A percentile compares a stretch with the other conserved stretches of the same genome.
These are phyloP conservation scores for Cicer yamashitae DNA, from an alignment of 306 rosid species.

Conservation along the genomic window DNA sequence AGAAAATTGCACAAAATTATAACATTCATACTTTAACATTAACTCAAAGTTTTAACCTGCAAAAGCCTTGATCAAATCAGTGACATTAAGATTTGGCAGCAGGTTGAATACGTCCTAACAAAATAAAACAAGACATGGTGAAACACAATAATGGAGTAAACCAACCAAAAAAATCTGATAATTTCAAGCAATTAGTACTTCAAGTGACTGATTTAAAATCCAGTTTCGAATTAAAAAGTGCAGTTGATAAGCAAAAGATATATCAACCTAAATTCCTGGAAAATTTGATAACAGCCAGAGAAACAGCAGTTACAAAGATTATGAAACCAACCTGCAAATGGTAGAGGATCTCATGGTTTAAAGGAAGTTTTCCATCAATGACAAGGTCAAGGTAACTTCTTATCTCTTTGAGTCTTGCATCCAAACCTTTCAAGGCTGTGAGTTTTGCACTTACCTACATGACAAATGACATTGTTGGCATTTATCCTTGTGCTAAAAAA, in stretches of 20 bases:
- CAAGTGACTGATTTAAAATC: neutral
- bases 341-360: constrained; percentile 89
- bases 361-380: constrained; percentile 75
- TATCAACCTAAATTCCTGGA: constrained; percentile 11
- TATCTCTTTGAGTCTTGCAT: constrained; percentile 77
- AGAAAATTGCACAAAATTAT: constrained; percentile 8
- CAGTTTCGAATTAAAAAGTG: neutral
- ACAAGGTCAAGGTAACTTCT: constrained; percentile 84
- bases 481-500: constrained; percentile 7
- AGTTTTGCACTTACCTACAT: constrained; percentile 83
- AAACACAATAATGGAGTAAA: constrained; percentile 4
- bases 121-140: constrained; percentile 28
- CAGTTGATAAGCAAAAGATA: neutral
- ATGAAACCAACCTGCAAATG: constrained; percentile 73
- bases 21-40: constrained; percentile 3
- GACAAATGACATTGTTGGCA: constrained; percentile 9
- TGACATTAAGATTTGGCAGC: constrained; percentile 54
- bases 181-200: neutral
- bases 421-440: constrained; percentile 90
- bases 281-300: constrained; percentile 22
- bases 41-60: constrained; percentile 42
- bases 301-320: neutral
- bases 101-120: constrained; percentile 52
- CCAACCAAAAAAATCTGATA: neutral
- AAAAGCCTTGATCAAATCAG: constrained; percentile 52